Base-by-base conservation (phyloP, 371 early-diverging fungal species). In the Zancudomyces culisetae region DNA sequence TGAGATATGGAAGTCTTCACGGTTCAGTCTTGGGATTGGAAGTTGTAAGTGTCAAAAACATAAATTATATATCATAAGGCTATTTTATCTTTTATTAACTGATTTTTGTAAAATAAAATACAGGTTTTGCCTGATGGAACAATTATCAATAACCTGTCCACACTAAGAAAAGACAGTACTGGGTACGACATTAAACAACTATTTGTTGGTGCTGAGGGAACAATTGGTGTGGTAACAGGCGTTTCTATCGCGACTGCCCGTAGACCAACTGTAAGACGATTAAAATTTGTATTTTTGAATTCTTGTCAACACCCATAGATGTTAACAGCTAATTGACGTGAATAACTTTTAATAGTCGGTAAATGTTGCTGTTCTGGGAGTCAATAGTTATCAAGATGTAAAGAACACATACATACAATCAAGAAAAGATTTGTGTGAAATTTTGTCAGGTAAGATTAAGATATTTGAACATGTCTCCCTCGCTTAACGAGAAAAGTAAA, bases 121-220 rank as follows among this genome's bases (percentile, higher is more conserved):
- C 19, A 49, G 50, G 88, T 93, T 0, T 64, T 91, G 27, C 75
- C 97, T 0, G 87, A 93, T 59, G 97, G 97, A 0, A 79, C 81
- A 0, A 67, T 96, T 1, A 63, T 96, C 45, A 78, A 93, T 30
- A 87, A 81, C 35, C 64, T 89, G 30, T 72, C 75, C 2, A 78
- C 84, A 0, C 60, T 86, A 60, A 75, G 81, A 50, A 91, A 77
- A 69, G 95, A 80, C 62, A 94, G 83, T 67, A 85, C 89, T 12
- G 91, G 96, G 0, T 91, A 87, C 52, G 88, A 95, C 60, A 63
- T 95, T 41, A 93, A 94, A 67, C 89, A 95, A 57, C 62, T 95
- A 22, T 91, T 96, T 60, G 89, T 96, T 54, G 97, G 97, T 1
- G 74, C 87, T 0, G 97, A 96, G 60, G 97, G 97, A n/a, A 87